A percentile compares a stretch with the other conserved stretches of the same genome.
These are phyloP conservation scores for Iris pallida DNA, from an alignment of 116 monocot species.

Conservation along the genomic window DNA sequence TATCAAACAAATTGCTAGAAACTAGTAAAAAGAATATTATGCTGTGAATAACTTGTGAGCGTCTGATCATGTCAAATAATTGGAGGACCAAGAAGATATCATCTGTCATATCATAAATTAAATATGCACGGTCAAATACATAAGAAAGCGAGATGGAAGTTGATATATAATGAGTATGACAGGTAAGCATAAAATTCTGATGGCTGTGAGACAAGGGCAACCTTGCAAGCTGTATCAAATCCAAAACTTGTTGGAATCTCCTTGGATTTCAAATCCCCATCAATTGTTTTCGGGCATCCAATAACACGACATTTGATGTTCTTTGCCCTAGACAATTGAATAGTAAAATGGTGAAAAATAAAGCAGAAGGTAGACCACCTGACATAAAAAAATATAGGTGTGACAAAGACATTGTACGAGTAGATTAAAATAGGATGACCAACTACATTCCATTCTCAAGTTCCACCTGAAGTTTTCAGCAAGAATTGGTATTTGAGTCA, in stretches of 20 bases:
- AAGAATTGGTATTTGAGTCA: slow-evolving; percentile 96
- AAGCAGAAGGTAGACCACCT: too few relatives aligned
- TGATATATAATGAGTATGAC: too few relatives aligned
- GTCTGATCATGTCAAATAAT: too few relatives aligned
- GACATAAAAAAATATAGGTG: background rate
- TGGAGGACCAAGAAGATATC: too few relatives aligned
- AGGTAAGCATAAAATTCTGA: too few relatives aligned
- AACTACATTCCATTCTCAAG: background rate
- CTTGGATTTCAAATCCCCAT: slow-evolving; percentile 95
- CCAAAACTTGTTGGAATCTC: slow-evolving; percentile 98
- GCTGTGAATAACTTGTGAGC: too few relatives aligned
- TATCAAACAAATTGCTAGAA: too few relatives aligned
- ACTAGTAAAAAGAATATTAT: too few relatives aligned
- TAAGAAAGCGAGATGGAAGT: too few relatives aligned
- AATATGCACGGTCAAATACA: too few relatives aligned
- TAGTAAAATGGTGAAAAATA: slow-evolving; percentile 7
- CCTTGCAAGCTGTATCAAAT: slow-evolving; percentile 55
- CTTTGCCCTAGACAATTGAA: slow-evolving; percentile 46
- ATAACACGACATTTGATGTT: slow-evolving; percentile 82
- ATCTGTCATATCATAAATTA: too few relatives aligned
- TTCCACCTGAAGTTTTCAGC: slow-evolving; percentile 84
- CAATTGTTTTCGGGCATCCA: slow-evolving; percentile 98
- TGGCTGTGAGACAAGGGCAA: too few relatives aligned
- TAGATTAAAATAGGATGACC: background rate
- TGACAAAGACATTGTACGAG: background rate